phyloP scores from a whole-genome alignment of 257 asterid species.

The Coffea eugenioides region DNA sequence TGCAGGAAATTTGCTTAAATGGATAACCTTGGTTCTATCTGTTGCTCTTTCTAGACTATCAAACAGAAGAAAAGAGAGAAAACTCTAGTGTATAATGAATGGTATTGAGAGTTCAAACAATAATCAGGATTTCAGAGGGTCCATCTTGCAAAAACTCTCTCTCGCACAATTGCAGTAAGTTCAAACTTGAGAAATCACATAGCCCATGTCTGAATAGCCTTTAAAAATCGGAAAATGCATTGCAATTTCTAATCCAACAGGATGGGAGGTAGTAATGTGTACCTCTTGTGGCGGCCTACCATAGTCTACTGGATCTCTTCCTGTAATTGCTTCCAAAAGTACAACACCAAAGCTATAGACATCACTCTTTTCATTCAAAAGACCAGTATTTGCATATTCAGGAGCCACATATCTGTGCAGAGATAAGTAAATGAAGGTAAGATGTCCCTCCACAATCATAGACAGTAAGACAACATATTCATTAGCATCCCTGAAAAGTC shows the following conservation, averaged over 20 bases:
- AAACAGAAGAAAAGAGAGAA: background rate
- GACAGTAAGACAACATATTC: background rate
- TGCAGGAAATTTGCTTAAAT: background rate
- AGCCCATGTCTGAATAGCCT: background rate
- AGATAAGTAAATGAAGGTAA: conserved; percentile 12
- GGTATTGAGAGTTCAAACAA: background rate
- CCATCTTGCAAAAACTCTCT: background rate
- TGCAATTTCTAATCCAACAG: background rate
- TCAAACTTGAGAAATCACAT: background rate
- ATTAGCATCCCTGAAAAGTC: background rate
- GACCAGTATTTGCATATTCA: conserved; percentile 93
- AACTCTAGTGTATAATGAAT: background rate
- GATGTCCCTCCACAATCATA: background rate
- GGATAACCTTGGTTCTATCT: background rate
- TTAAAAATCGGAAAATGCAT: background rate
- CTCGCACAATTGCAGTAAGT: background rate
- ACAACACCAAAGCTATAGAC: conserved; percentile 93
- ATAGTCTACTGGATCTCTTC: conserved; percentile 97
- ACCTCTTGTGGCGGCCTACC: conserved; percentile 96
- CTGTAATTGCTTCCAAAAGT: conserved; percentile 84
- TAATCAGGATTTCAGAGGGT: background rate
- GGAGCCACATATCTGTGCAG: conserved; percentile 91
- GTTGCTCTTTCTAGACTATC: background rate
- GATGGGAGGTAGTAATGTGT: conserved; percentile 2
- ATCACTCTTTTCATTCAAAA: conserved; percentile 90